Evolutionary conservation across 805 yeast species (phyloP), one percentile per base, ranked within the genome.

Genomic region (Wickerhamomyces chambardii): DNA sequence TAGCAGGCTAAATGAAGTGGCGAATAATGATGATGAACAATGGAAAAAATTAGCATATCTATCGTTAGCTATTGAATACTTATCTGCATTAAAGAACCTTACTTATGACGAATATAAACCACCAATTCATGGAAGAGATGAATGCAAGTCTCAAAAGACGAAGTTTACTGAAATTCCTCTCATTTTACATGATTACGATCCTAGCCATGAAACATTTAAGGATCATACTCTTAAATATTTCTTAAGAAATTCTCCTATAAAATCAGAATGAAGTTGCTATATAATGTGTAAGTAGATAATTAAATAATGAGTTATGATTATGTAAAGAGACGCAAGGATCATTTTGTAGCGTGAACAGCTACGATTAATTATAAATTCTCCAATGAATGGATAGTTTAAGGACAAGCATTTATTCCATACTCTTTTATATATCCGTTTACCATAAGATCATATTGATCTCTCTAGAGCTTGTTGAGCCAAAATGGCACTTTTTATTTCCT

Each of bases 401-500:
- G 7, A 8, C 24, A 8, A 7, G 24, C 24, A 21, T n/a, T n/a
- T n/a, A n/a, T n/a, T n/a, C n/a, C n/a, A n/a, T n/a, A n/a, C n/a
- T n/a, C n/a, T n/a, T n/a, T n/a, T n/a, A n/a, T n/a, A n/a, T n/a
- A n/a, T n/a, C n/a, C n/a, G n/a, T n/a, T n/a, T n/a, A n/a, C n/a
- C n/a, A n/a, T n/a, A n/a, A n/a, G n/a, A n/a, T n/a, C n/a, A n/a
- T n/a, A n/a, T n/a, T n/a, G n/a, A n/a, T n/a, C n/a, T 50, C 56
- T 78, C 86, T 34, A 62, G 64, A 24, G 53, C 51, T 45, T 75
- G 78, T 53, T 83, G 94, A 30, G 66, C 67, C 34, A 70, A 45
- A 36, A 85, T 79, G 2, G 86, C 92, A 19, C 56, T 46, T 46
- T 64, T 68, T 1, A 73, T 64, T 7, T 75, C 78, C 26, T 73